phyloP scores from a whole-genome alignment of 768 basidiomycete species.

The Hypholoma fasciculare region DNA sequence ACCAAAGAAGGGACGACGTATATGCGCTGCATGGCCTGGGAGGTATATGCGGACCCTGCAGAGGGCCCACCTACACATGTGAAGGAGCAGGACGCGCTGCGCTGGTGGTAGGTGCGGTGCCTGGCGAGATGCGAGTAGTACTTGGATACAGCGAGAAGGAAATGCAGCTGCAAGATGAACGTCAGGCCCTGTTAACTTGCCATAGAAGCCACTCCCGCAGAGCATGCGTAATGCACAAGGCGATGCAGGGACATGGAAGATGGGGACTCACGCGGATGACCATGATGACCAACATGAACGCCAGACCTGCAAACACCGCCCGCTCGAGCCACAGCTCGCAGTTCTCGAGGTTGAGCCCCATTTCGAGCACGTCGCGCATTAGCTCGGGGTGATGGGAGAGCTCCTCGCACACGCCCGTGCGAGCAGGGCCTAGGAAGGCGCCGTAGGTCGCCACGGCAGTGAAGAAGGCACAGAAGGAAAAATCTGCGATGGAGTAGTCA shows the following conservation, averaged over 20 bases:
- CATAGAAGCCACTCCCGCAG: background rate
- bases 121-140: constrained; percentile 59
- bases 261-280: constrained; percentile 59
- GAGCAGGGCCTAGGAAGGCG: constrained; percentile 54
- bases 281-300: constrained; percentile 58
- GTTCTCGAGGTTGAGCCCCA: constrained; percentile 76
- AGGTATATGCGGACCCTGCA: constrained; percentile 14
- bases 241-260: constrained; percentile 2
- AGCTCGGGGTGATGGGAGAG: constrained; percentile 75
- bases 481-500: constrained; percentile 80
- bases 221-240: background rate
- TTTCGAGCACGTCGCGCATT: constrained; percentile 65
- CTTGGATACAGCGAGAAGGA: constrained; percentile 70
- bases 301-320: constrained; percentile 58
- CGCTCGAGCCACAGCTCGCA: constrained; percentile 80
- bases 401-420: constrained; percentile 70
- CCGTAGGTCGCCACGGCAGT: constrained; percentile 57
- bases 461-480: constrained; percentile 65
- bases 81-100: constrained; percentile 16
- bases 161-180: constrained; percentile 56
- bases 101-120: constrained; percentile 28
- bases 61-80: constrained; percentile 7
- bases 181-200: background rate
- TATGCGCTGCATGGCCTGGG: constrained; percentile 51
- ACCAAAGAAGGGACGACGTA: constrained; percentile 52